Base-by-base conservation (phyloP, 352 stramenopile species). In the Sclerospora graminicola region DNA sequence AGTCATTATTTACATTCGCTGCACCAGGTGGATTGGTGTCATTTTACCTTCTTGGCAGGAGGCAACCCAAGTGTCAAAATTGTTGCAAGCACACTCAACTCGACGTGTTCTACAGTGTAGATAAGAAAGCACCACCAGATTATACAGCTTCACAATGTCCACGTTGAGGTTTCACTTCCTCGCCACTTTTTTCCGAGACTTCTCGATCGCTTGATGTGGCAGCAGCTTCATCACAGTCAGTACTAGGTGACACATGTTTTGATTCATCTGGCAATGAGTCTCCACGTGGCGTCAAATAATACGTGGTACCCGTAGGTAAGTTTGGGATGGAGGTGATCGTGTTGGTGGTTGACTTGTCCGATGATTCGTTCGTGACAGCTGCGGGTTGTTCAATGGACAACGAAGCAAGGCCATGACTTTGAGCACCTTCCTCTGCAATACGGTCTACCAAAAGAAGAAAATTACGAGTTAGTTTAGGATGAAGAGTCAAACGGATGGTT, bases 91-190 rank as follows among this genome's bases (percentile, higher is more conserved):
- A n/a, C n/a, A n/a, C n/a, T n/a, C n/a, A n/a, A n/a, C n/a, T n/a
- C n/a, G n/a, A n/a, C n/a, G n/a, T n/a, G n/a, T n/a, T n/a, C n/a
- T n/a, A n/a, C n/a, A n/a, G n/a, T n/a, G n/a, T n/a, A n/a, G n/a
- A n/a, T n/a, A n/a, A n/a, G n/a, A n/a, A n/a, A n/a, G n/a, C n/a
- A n/a, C n/a, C n/a, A 35, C 11, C 13, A 24, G 11, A 2, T 54
- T 54, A 66, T 10, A 66, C 57, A 32, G 47, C 57, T 29, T 66
- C 57, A 5, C 52, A 66, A 29, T 29, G 47, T 9, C 57, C 52
- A 32, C 57, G 47, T 24, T 66, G 52, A 15, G 39, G 54, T 20
- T 30, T 52, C 5, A 66, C 47, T 13, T 45, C 51, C 33, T 60
- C 45, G 0, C 13, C 37, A 28, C 37, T 54, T 19, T 58, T 66